Evolutionary conservation across 2,329 filamentous ascomycete genomes (phyloP), one percentile per base, ranked within the genome.

Genomic region (Apiospora sp.): DNA sequence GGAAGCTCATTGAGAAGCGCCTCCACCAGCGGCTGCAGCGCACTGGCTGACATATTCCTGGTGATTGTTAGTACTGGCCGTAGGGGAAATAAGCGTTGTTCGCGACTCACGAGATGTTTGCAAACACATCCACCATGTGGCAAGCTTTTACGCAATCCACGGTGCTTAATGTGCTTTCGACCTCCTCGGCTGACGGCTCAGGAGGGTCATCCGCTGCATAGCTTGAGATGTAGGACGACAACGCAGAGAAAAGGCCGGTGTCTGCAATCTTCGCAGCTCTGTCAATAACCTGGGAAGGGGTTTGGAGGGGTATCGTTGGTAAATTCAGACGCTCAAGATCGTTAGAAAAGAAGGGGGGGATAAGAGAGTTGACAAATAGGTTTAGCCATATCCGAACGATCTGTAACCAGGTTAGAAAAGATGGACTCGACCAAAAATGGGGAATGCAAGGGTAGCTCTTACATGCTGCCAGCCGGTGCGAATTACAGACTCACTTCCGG

Each of bases 201-300:
- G 96, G 96, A 16, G 96, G 96, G 79, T 99, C 96, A 82, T 98
- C 96, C 14, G 96, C 97, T 58, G 97, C 96, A 81, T 99, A 98
- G 81, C 96, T 98, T n/a, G 95, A 97, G 44, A 99, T 95, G 79
- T 98, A 99, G 6, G 94, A 97, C 0, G 96, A 97, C 78, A 99
- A 94, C 0, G 96, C 95, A 4, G 95, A 98, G 81, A 99, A 95
- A 69, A 99, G 89, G 7, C 96, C 95, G 2, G 92, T 91, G 41
- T 99, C 96, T 72, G 87, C 90, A 46, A 92, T 87, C 75, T 94
- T 93, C 58, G 93, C 88, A 72, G 92, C 95, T 72, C 96, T 91
- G 80, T 98, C 96, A 75, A 99, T 95, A 68, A 98, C 90, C 80
- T 98, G 95, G 13, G 94, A 96, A 1, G 96, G 95, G 16, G 91